Evolutionary conservation across 148 eudicot species (phyloP), one percentile per base, ranked within the genome.

Genomic region (Cornus kousa): DNA sequence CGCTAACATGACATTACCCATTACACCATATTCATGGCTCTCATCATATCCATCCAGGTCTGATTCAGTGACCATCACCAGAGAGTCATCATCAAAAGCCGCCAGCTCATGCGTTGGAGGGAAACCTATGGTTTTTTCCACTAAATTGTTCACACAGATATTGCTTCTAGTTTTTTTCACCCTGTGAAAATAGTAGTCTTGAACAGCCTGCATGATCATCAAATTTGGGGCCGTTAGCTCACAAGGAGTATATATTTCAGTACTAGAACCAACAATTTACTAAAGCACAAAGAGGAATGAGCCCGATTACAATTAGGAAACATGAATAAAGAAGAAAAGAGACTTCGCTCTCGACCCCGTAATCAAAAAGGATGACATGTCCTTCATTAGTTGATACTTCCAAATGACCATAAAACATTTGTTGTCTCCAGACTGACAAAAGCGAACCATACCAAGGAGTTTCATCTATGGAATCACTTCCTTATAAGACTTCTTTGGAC

Each of bases 21-120:
- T 71, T 48, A 66, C 35, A 33, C 55, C 80, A 2, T 71, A 80
- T 37, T 82, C 82, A 33, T 20, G 62, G 66, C 69, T 75, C 67
- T 66, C 86, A 9, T 82, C 85, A 43, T 89, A 89, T 22, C 90
- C 92, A 67, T 86, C 92, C 17, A 89, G 89, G 76, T 89, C 92
- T 0, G 90, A 87, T 19, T 86, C 86, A 1, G 92, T 86, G 22
- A 89, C 84, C 67, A 89, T 37, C 43, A 89, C 92, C 67, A 86
- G 57, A 6, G 90, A 82, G 62, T 72, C 78, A 77, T 89, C 90
- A 31, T 89, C 90, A 31, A 89, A 89, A 12, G 80, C 82, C 67
- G 70, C 76, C 1, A 23, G 24, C n/a, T 80, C 80, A 65, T 37
- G 76, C 69, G 79, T 66, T n/a, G 13, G 11, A 7, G 70, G 74